Evolutionary conservation across 2,329 filamentous ascomycete species (phyloP).

Genomic region (Teratosphaeriaceae sp.): DNA sequence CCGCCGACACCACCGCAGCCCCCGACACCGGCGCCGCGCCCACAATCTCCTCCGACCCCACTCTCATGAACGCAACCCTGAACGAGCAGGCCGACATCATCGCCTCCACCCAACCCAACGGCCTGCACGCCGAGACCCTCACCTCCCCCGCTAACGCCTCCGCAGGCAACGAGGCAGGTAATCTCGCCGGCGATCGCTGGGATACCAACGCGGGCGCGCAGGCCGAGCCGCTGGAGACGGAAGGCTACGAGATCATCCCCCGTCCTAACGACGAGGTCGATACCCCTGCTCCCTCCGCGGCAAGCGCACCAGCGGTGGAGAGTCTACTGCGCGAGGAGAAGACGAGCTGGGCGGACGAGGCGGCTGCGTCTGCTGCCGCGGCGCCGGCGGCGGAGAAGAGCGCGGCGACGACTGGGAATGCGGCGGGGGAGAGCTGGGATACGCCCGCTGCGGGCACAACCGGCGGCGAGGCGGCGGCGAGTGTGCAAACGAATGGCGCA

Average conservation of each 20-base stretch:
- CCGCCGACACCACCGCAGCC: no score
- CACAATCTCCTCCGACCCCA: conserved; percentile 53
- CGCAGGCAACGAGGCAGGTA: conserved; percentile 37
- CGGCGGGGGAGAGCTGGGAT: conserved; percentile 27
- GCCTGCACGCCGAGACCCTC: conserved; percentile 20
- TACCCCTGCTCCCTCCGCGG: conserved; percentile 42
- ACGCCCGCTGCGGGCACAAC: conserved; percentile 39
- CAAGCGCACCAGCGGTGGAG: conserved; percentile 27
- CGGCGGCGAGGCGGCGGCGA: not conserved
- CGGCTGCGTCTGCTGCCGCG: conserved; percentile 9
- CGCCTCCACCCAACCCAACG: conserved; percentile 34
- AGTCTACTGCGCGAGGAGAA: conserved; percentile 29
- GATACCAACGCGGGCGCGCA: conserved; percentile 44
- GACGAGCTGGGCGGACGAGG: conserved; percentile 77
- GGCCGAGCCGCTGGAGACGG: conserved; percentile 43
- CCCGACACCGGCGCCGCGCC: conserved; percentile 5
- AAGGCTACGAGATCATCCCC: conserved; percentile 70
- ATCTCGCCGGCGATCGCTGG: conserved; percentile 59
- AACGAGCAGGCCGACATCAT: no score
- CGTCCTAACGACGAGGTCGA: conserved; percentile 70
- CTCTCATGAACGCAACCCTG: conserved; percentile 58
- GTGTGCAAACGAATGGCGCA: conserved; percentile 12
- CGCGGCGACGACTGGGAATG: conserved; percentile 18
- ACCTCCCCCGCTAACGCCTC: conserved; percentile 30
- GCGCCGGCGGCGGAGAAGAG: conserved; percentile 12